Conservation (phyloP, 2,329 filamentous ascomycete genomes). For the Delphinella strobiligena region DNA sequence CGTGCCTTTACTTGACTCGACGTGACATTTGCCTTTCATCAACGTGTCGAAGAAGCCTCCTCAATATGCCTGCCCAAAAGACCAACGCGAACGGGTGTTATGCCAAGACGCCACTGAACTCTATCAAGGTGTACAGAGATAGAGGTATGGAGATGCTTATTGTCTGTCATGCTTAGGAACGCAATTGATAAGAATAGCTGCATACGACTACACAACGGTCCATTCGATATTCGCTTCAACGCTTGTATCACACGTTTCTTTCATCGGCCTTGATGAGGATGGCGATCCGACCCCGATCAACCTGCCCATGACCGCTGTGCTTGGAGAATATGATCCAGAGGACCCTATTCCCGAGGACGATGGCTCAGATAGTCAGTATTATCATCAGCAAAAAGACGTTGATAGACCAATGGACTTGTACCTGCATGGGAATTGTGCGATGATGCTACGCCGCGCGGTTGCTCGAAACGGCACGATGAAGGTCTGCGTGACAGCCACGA, state of each 20-base stretch:
- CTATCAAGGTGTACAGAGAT: constrained; percentile 7
- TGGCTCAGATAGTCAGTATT: background rate
- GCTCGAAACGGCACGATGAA: background rate
- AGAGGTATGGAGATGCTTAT: background rate
- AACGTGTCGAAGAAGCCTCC: background rate
- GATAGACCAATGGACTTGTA: constrained; percentile 5
- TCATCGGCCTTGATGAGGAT: constrained; percentile 5
- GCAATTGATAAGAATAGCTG: background rate
- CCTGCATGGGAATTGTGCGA: constrained; percentile 6
- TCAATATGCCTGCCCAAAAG: constrained; percentile 4
- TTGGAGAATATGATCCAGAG: constrained; percentile 4
- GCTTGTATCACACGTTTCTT: constrained; percentile 6
- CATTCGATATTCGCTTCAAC: constrained; percentile 7
- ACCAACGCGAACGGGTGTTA: background rate
- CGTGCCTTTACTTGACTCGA: no score
- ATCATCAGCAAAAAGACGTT: background rate
- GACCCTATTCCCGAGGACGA: constrained; percentile 1
- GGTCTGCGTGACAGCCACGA: constrained; percentile 6
- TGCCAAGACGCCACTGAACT: constrained; percentile 5
- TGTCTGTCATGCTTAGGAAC: background rate
- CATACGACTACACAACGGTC: constrained; percentile 6
- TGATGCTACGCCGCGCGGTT: constrained; percentile 4
- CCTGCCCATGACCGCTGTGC: constrained; percentile 6
- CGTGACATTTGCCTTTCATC: background rate
- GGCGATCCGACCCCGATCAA: constrained; percentile 6